Conservation (phyloP, 2,329 filamentous ascomycete genomes). For the Colletotrichum coccodes region DNA sequence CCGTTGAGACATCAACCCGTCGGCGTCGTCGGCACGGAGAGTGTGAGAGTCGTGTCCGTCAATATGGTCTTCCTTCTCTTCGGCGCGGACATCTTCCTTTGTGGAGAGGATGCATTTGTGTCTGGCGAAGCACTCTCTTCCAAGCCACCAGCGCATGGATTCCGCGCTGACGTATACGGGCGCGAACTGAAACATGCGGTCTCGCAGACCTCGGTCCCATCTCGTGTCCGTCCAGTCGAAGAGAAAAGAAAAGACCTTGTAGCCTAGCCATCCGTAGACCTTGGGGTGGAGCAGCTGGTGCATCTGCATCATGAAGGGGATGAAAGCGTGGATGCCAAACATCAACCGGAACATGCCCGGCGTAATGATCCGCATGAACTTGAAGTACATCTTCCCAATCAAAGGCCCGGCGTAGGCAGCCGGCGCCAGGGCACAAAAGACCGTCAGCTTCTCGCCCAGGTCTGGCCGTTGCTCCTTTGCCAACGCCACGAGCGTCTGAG, state of each 20-base stretch:
- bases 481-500: slow-evolving; percentile 86
- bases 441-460: slow-evolving; percentile 82
- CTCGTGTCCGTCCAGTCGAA: slow-evolving; percentile 88
- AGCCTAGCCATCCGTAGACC: slow-evolving; percentile 85
- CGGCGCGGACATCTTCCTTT: slow-evolving; percentile 71
- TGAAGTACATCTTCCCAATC: slow-evolving; percentile 89
- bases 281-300: slow-evolving; percentile 72
- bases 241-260: slow-evolving; percentile 88
- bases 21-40: slow-evolving; percentile 46
- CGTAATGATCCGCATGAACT: slow-evolving; percentile 86
- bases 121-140: slow-evolving; percentile 79
- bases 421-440: slow-evolving; percentile 91
- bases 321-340: slow-evolving; percentile 94
- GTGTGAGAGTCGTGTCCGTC: slow-evolving; percentile 38
- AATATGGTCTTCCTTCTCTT: slow-evolving; percentile 69
- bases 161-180: slow-evolving; percentile 92
- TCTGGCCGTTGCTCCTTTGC: slow-evolving; percentile 91
- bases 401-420: slow-evolving; percentile 90
- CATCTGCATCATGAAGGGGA: slow-evolving; percentile 92
- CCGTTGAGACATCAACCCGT: slow-evolving; percentile 30
- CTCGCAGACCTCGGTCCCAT: slow-evolving; percentile 83
- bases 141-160: slow-evolving; percentile 96
- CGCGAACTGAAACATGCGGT: slow-evolving; percentile 91
- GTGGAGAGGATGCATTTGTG: slow-evolving; percentile 91
- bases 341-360: slow-evolving; percentile 80